Evolutionary conservation across 345 rosid species (phyloP).

Genomic region (Gossypium turneri): DNA sequence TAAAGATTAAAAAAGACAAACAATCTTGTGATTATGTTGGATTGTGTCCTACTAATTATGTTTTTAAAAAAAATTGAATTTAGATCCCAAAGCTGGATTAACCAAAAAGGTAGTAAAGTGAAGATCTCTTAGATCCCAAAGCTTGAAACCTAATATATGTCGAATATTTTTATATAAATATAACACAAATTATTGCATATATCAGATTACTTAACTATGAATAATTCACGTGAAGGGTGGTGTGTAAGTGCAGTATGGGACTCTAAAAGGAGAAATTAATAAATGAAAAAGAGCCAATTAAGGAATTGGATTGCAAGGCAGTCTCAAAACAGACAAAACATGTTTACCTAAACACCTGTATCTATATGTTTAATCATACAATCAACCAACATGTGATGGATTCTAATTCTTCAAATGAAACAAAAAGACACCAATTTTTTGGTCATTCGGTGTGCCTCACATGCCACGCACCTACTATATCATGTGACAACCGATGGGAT

Average conservation of each 20-base stretch:
- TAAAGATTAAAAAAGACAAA: neutral
- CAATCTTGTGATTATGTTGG: neutral
- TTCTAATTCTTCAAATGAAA: neutral
- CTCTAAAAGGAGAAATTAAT: neutral
- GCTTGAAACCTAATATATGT: too few species aligned
- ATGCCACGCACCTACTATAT: neutral
- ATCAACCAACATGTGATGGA: slow-evolving; percentile 22
- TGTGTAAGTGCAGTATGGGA: neutral
- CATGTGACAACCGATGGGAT: too few species aligned
- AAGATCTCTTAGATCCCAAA: too few species aligned
- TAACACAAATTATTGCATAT: too few species aligned
- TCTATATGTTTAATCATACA: slow-evolving; percentile 7
- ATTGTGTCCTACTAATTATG: neutral
- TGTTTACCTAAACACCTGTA: slow-evolving; percentile 16
- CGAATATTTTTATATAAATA: too few species aligned
- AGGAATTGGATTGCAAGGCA: slow-evolving; percentile 2
- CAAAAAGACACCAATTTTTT: slow-evolving; percentile 13
- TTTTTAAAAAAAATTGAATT: neutral
- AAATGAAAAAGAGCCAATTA: neutral
- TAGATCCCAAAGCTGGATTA: slow-evolving; percentile 2
- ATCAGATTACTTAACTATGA: too few species aligned
- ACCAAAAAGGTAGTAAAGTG: neutral
- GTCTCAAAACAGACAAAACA: slow-evolving; percentile 19
- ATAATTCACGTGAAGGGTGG: neutral
- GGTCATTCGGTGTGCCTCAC: slow-evolving; percentile 25